Conservation (phyloP, 805 yeast genomes). For the Candida hungchunana region DNA sequence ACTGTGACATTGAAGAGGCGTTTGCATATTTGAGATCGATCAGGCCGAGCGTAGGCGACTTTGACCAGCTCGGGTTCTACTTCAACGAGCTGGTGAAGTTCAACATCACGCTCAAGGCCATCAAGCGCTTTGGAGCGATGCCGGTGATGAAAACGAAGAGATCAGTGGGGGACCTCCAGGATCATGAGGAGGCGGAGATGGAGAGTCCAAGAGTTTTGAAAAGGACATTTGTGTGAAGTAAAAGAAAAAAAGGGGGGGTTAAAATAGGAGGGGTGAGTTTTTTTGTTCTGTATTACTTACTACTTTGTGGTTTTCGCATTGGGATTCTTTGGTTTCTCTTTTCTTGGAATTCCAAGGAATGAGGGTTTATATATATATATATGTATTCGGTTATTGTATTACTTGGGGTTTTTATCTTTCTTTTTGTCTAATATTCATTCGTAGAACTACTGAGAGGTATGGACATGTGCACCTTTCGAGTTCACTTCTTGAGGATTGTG, state of each 20-base stretch:
- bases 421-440: too few species aligned
- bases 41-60: conserved; percentile 24
- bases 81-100: conserved; percentile 23
- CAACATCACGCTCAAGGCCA: conserved; percentile 17
- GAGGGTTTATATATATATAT: too few species aligned
- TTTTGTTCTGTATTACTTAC: too few species aligned
- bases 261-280: not conserved
- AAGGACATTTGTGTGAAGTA: conserved; percentile 15
- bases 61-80: conserved; percentile 23
- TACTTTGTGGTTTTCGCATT: too few species aligned
- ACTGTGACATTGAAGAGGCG: conserved; percentile 22
- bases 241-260: too few species aligned
- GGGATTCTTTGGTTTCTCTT: too few species aligned
- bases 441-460: too few species aligned
- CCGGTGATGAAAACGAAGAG: conserved; percentile 20
- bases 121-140: conserved; percentile 17
- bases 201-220: conserved; percentile 24
- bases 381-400: too few species aligned
- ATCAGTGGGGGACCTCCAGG: conserved; percentile 22
- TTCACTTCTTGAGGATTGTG: conserved; percentile 85
- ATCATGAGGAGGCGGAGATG: conserved; percentile 23
- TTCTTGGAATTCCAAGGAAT: too few species aligned
- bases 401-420: too few species aligned
- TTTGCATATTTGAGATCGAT: conserved; percentile 24
- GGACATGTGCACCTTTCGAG: too few species aligned